These are phyloP conservation scores for Mycena filopes DNA, from an alignment of 768 basidiomycete species.

Conservation along the genomic window DNA sequence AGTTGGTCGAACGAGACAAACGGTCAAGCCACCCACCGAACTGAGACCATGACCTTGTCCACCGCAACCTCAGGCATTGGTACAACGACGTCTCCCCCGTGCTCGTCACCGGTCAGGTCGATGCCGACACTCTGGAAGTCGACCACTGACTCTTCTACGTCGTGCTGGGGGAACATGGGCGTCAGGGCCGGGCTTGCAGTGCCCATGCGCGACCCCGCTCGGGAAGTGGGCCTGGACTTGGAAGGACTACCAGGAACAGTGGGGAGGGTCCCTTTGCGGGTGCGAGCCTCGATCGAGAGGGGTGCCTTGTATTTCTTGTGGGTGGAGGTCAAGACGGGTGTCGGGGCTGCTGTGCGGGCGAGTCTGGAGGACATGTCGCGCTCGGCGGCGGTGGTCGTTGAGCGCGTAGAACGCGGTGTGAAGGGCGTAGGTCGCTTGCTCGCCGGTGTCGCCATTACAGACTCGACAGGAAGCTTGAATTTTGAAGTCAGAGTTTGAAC, in stretches of 20 bases:
- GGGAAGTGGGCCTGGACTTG: slow-evolving; percentile 38
- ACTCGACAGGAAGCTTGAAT: not conserved
- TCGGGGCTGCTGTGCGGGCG: slow-evolving; percentile 13
- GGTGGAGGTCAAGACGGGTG: slow-evolving; percentile 46
- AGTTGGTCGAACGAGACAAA: slow-evolving; percentile 12
- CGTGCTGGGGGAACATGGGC: slow-evolving; percentile 41
- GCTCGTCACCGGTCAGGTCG: slow-evolving; percentile 65
- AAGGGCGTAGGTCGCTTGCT: slow-evolving; percentile 29
- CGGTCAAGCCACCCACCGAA: slow-evolving; percentile 63
- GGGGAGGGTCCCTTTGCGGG: slow-evolving; percentile 30
- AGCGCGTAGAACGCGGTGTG: slow-evolving; percentile 26
- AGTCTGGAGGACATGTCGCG: slow-evolving; percentile 29
- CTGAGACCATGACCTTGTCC: slow-evolving; percentile 88
- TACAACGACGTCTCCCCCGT: slow-evolving; percentile 35
- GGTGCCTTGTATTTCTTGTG: slow-evolving; percentile 77
- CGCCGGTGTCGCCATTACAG: slow-evolving; percentile 20
- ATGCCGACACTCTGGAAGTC: slow-evolving; percentile 79
- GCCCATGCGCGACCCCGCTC: slow-evolving; percentile 30
- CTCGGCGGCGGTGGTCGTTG: slow-evolving; percentile 16
- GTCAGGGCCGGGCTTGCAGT: slow-evolving; percentile 19
- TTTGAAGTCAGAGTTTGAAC: not conserved
- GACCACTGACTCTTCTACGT: slow-evolving; percentile 74
- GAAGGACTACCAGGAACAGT: slow-evolving; percentile 31
- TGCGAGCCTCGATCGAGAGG: slow-evolving; percentile 57
- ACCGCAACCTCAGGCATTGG: slow-evolving; percentile 70